Percentiles rank a stretch among this genome's conserved stretches.
Evolutionary conservation across 805 yeast genomes (phyloP).

Genomic region (Pichia gijzeniarum): DNA sequence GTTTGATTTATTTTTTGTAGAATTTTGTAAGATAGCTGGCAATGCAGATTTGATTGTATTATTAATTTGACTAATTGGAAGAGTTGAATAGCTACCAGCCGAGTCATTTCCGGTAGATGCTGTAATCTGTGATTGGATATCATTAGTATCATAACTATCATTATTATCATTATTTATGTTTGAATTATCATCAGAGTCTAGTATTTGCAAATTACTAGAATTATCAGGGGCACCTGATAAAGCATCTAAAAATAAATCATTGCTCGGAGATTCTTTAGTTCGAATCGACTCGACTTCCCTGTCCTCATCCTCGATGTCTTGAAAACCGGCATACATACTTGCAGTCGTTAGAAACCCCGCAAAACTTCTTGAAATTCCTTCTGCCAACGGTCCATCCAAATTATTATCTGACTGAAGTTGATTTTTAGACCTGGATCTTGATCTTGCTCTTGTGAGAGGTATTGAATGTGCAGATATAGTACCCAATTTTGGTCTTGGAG

Average conservation of each 20-base stretch:
- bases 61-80: not conserved
- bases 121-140: not conserved
- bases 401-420: not conserved
- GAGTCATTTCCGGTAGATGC: not conserved
- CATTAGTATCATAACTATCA: no score
- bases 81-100: not conserved
- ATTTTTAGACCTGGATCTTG: no score
- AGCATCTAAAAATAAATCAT: constrained; percentile 1
- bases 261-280: not conserved
- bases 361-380: constrained; percentile 45
- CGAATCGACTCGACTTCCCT: constrained; percentile 12
- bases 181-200: constrained; percentile 9
- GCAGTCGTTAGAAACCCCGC: constrained; percentile 53
- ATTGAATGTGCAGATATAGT: not conserved
- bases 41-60: not conserved
- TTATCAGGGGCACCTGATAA: constrained; percentile 7
- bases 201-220: not conserved
- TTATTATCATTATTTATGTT: no score
- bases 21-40: not conserved
- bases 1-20: constrained; percentile 13
- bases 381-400: constrained; percentile 17
- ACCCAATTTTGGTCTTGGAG: not conserved
- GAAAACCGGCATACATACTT: constrained; percentile 42
- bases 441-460: no score
- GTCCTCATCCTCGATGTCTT: constrained; percentile 30